Conservation (phyloP, 2,329 filamentous ascomycete genomes). For the Dryadomyces quercivorus region DNA sequence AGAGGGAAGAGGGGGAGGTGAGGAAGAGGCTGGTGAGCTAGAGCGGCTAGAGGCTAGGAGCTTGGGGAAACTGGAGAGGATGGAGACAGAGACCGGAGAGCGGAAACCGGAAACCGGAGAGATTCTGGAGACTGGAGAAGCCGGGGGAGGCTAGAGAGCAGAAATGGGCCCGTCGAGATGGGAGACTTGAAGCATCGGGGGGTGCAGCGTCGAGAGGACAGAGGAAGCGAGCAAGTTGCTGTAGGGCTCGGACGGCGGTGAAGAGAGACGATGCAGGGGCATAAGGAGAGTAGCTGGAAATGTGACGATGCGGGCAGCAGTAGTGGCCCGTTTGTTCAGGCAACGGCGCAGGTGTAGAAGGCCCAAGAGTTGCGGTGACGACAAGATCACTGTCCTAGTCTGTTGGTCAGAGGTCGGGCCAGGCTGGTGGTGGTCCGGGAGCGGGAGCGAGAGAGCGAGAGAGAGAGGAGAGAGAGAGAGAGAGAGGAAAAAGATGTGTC, state of each 20-base stretch:
- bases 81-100: not conserved
- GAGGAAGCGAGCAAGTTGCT: not conserved
- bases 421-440: no score
- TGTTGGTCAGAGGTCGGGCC: no score
- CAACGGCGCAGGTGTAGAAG: no score
- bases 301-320: no score
- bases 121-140: not conserved
- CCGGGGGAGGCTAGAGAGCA: not conserved
- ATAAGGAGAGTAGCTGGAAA: not conserved
- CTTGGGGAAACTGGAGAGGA: not conserved
- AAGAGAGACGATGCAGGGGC: not conserved
- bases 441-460: no score
- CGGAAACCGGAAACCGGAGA: not conserved
- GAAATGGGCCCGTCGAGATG: not conserved
- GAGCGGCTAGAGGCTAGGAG: no score
- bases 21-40: no score
- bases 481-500: no score
- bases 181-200: not conserved
- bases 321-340: no score
- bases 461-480: no score
- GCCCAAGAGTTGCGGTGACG: no score
- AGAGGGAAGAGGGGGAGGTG: not conserved
- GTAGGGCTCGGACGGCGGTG: not conserved
- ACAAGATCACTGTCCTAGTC: no score
- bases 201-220: not conserved